Conservation (phyloP, 345 rosid species). For the Lepidium didymum region DNA sequence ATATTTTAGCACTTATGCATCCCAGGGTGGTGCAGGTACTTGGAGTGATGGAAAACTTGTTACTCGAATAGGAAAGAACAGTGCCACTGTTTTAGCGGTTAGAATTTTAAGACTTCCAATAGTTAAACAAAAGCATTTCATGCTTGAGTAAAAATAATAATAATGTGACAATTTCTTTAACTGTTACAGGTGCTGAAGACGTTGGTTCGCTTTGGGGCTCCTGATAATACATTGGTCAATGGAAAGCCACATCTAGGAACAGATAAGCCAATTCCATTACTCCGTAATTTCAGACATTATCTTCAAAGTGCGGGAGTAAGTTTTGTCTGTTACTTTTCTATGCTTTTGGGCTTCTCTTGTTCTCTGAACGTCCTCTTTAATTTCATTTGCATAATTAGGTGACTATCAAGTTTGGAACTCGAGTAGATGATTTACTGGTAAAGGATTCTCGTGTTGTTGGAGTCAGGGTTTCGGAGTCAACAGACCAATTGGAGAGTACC, state of each 20-base stretch:
- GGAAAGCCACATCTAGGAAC: slow-evolving; percentile 99
- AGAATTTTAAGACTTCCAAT: slow-evolving; percentile 18
- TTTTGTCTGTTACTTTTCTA: slow-evolving; percentile 15
- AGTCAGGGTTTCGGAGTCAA: slow-evolving; percentile 57
- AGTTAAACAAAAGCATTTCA: neutral
- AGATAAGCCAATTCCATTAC: slow-evolving; percentile 73
- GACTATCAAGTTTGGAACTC: slow-evolving; percentile 64
- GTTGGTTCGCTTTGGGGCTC: slow-evolving; percentile 90
- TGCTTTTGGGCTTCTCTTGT: neutral
- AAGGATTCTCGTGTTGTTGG: slow-evolving; percentile 63
- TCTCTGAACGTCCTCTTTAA: neutral
- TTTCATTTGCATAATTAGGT: slow-evolving; percentile 42
- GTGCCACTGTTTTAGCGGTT: slow-evolving; percentile 76
- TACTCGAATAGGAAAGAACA: slow-evolving; percentile 93
- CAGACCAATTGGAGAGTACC: slow-evolving; percentile 29
- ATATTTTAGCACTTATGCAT: slow-evolving; percentile 58
- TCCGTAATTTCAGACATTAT: slow-evolving; percentile 75
- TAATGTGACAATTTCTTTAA: neutral
- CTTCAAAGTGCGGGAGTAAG: slow-evolving; percentile 71
- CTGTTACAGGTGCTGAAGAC: slow-evolving; percentile 73
- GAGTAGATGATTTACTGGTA: slow-evolving; percentile 76
- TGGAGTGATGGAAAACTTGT: slow-evolving; percentile 99
- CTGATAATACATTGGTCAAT: slow-evolving; percentile 60
- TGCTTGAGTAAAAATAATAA: neutral
- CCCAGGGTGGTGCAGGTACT: slow-evolving; percentile 99